phyloP scores from a whole-genome alignment of 768 basidiomycete species.

The Stropharia rugosoannulata region DNA sequence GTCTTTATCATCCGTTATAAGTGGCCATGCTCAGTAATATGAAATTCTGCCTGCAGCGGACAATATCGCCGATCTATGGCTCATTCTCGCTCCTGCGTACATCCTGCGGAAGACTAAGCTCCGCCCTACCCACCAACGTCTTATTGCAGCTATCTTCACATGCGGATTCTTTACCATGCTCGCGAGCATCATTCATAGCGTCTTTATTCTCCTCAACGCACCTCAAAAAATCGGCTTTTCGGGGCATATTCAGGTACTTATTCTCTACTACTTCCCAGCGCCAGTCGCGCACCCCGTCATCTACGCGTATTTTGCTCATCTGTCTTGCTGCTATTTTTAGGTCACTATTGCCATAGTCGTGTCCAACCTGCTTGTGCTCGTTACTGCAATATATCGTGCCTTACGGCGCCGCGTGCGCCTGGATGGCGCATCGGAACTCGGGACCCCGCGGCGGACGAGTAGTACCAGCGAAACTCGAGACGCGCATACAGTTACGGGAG shows the following conservation, averaged over 20 bases:
- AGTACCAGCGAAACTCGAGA: not conserved
- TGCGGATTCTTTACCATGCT: conserved; percentile 11
- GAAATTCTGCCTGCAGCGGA: not conserved
- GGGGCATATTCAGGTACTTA: not conserved
- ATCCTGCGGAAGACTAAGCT: conserved; percentile 10
- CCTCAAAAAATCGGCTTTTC: not conserved
- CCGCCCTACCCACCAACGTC: not conserved
- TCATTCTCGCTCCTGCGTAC: conserved; percentile 6
- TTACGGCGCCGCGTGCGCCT: not conserved
- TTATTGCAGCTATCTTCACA: conserved; percentile 9
- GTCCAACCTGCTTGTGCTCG: conserved; percentile 11
- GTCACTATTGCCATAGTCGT: conserved; percentile 7
- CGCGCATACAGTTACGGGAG: not conserved
- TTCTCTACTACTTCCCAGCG: not conserved
- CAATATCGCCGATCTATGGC: conserved; percentile 12
- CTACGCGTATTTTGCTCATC: not conserved
- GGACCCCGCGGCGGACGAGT: not conserved
- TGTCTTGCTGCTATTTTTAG: not conserved
- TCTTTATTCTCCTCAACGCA: conserved; percentile 2
- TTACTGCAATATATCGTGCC: conserved; percentile 10
- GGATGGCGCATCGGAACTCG: not conserved
- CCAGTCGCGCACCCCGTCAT: not conserved
- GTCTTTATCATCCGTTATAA: not conserved
- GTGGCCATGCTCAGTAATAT: not conserved
- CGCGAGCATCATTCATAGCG: conserved; percentile 9